phyloP scores from a whole-genome alignment of 164 flowering plant genomes.

The Vitis labrusca region DNA sequence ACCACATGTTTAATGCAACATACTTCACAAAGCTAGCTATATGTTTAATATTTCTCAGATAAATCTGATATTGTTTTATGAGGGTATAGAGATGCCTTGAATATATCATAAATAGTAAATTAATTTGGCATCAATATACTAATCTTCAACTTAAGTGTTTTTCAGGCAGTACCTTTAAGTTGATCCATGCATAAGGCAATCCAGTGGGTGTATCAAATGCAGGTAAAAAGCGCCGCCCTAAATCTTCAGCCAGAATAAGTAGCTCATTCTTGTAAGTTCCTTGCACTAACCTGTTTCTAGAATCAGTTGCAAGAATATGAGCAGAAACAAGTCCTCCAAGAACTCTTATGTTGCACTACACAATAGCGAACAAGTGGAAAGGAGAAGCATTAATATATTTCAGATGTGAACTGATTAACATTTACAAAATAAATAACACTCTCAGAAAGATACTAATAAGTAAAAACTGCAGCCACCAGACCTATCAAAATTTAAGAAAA shows the following conservation, averaged over 20 bases:
- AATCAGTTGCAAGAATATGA: slow-evolving; percentile 98
- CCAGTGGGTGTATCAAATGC: slow-evolving; percentile 96
- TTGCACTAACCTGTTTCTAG: slow-evolving; percentile 66
- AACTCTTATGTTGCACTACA: slow-evolving; percentile 99
- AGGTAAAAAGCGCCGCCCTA: slow-evolving; percentile 78
- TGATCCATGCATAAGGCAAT: slow-evolving; percentile 98
- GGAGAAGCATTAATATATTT: slow-evolving; percentile 27
- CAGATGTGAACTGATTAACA: neutral
- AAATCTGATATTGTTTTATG: too few relatives aligned
- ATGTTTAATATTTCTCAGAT: too few relatives aligned
- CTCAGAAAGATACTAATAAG: neutral
- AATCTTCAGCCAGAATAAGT: slow-evolving; percentile 80
- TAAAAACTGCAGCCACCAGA: neutral
- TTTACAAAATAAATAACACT: neutral
- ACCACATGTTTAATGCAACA: too few relatives aligned
- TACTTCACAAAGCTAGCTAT: too few relatives aligned
- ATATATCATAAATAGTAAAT: neutral
- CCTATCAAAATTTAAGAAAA: neutral
- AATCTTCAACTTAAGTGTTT: slow-evolving; percentile 3
- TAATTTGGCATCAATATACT: neutral
- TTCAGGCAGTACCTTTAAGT: slow-evolving; percentile 69
- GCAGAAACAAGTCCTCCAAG: slow-evolving; percentile 99
- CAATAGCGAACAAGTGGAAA: slow-evolving; percentile 25
- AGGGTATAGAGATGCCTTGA: neutral
- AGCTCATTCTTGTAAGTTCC: slow-evolving; percentile 76